Conservation (phyloP, 164 flowering plant genomes). For the Pachysandra terminalis region DNA sequence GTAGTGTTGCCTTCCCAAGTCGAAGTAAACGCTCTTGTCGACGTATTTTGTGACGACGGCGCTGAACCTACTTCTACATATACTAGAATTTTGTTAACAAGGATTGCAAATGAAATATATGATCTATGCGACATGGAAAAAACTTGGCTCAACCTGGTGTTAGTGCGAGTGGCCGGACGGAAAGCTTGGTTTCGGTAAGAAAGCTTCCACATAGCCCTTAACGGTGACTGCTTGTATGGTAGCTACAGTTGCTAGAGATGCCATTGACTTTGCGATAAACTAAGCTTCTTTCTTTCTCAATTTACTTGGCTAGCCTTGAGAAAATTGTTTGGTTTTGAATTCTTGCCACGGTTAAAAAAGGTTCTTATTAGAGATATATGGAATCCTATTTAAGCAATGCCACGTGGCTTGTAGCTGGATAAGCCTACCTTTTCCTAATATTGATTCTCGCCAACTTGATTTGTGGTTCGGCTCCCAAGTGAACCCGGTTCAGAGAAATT, state of each 20-base stretch:
- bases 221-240: slow-evolving; percentile 51
- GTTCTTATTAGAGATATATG: slow-evolving; percentile 23
- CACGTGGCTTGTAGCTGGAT: slow-evolving; percentile 42
- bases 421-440: too few species aligned
- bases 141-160: slow-evolving; percentile 12
- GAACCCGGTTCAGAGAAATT: too few species aligned
- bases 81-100: neutral
- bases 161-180: slow-evolving; percentile 50
- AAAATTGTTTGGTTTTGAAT: slow-evolving; percentile 13
- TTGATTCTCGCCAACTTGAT: too few species aligned
- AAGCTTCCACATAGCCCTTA: slow-evolving; percentile 72
- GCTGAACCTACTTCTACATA: slow-evolving; percentile 37
- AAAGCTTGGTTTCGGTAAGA: slow-evolving; percentile 55
- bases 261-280: slow-evolving; percentile 32
- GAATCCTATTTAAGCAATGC: slow-evolving; percentile 30
- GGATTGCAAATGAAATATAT: neutral
- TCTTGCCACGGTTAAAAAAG: slow-evolving; percentile 38
- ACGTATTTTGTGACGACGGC: slow-evolving; percentile 87
- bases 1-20: slow-evolving; percentile 95
- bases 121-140: too few species aligned
- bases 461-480: too few species aligned
- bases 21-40: slow-evolving; percentile 92
- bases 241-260: slow-evolving; percentile 61
- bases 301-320: neutral
- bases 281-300: neutral